Percentiles rank a stretch among this genome's conserved stretches.
phyloP scores from a whole-genome alignment of 192 early-diverging fungal species.

The Coemansia interrupta region DNA sequence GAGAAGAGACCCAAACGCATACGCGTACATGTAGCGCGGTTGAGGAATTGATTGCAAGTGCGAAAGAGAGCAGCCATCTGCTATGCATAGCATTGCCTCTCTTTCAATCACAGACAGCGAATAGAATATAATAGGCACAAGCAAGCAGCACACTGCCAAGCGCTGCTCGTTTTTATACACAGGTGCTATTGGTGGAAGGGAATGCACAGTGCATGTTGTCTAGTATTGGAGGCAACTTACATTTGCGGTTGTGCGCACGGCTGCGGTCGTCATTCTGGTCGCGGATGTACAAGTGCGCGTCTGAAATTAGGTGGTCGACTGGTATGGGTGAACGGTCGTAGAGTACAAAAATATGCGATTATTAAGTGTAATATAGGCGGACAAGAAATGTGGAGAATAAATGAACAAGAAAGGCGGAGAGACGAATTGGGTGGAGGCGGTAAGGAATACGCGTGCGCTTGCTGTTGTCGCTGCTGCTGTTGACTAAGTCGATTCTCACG shows the following conservation, averaged over 20 bases:
- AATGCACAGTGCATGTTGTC: too few relatives aligned
- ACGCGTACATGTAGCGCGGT: too few relatives aligned
- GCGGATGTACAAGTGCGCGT: background rate
- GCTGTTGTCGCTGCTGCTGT: background rate
- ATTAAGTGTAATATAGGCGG: background rate
- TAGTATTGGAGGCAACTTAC: conserved; percentile 15
- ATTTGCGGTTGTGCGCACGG: conserved; percentile 31
- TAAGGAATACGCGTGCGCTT: background rate
- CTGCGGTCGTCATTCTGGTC: conserved; percentile 24
- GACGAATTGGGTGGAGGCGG: background rate
- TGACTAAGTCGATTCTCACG: conserved; percentile 1
- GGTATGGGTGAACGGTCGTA: background rate
- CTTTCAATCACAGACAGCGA: too few relatives aligned
- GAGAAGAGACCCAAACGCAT: too few relatives aligned
- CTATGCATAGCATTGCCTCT: too few relatives aligned
- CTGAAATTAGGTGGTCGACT: background rate
- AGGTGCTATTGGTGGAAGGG: too few relatives aligned
- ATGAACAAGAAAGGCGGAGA: background rate
- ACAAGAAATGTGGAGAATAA: background rate
- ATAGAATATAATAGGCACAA: too few relatives aligned
- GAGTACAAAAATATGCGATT: background rate
- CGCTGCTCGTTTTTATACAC: too few relatives aligned
- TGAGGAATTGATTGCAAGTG: too few relatives aligned
- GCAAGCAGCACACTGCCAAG: too few relatives aligned
- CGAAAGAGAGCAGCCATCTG: too few relatives aligned